phyloP scores from a whole-genome alignment of 2,329 filamentous ascomycete species.

The Celoporthe dispersa region DNA sequence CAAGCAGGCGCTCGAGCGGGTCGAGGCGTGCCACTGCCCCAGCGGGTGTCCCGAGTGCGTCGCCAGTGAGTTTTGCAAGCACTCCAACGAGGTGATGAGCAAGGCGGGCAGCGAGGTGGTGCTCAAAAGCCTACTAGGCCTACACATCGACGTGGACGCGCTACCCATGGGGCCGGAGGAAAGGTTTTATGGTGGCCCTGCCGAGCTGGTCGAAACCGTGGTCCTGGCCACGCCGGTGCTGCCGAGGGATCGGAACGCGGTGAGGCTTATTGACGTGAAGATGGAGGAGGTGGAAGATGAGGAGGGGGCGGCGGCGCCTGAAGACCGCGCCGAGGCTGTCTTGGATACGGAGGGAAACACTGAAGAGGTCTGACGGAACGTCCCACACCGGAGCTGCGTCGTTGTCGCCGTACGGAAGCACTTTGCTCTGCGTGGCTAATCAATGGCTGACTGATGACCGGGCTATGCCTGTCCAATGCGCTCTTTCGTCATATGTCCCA shows the following conservation, averaged over 20 bases:
- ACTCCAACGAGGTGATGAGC: slow-evolving; percentile 90
- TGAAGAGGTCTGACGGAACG: background rate
- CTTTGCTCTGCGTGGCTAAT: too few species aligned
- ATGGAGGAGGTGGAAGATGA: slow-evolving; percentile 34
- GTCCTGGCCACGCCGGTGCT: slow-evolving; percentile 72
- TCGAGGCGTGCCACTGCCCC: slow-evolving; percentile 76
- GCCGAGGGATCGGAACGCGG: slow-evolving; percentile 35
- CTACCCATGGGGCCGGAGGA: slow-evolving; percentile 85
- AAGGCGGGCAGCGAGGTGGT: slow-evolving; percentile 87
- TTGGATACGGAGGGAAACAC: background rate
- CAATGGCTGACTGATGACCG: too few species aligned
- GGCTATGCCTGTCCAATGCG: too few species aligned
- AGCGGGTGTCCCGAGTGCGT: slow-evolving; percentile 91
- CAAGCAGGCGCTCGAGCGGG: slow-evolving; percentile 72
- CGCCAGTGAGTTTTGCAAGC: slow-evolving; percentile 80
- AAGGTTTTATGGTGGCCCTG: slow-evolving; percentile 66
- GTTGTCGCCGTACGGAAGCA: too few species aligned
- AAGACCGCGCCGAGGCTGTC: background rate
- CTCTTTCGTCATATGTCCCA: too few species aligned
- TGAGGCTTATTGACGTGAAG: slow-evolving; percentile 31
- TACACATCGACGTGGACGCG: slow-evolving; percentile 80
- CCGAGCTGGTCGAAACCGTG: slow-evolving; percentile 91
- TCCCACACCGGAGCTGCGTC: background rate
- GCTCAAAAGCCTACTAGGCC: slow-evolving; percentile 73
- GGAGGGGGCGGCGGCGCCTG: background rate